These are phyloP conservation scores for Vaccinium vitisidaea DNA, from an alignment of 148 eudicot genomes.

Conservation along the genomic window DNA sequence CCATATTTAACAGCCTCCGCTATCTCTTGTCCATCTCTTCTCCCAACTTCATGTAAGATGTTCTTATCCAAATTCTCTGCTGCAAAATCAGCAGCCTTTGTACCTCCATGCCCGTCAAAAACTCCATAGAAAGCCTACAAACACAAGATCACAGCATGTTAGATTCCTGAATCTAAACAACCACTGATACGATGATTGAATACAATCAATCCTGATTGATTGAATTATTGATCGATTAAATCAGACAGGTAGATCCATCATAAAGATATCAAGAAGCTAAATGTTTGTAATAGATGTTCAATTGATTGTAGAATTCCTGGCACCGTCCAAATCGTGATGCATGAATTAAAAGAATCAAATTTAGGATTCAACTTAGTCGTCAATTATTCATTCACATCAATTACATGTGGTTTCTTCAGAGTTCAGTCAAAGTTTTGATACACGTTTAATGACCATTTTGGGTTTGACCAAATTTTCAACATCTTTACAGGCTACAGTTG, in stretches of 20 bases:
- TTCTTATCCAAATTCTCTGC: slow-evolving; percentile 44
- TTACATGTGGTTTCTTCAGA: not conserved
- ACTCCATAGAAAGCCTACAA: slow-evolving; percentile 59
- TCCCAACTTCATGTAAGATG: slow-evolving; percentile 39
- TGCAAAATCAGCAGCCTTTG: slow-evolving; percentile 64
- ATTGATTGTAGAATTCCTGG: not conserved
- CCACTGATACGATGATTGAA: not conserved
- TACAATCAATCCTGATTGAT: not conserved
- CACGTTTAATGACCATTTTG: not conserved
- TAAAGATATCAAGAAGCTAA: no score
- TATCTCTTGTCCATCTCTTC: slow-evolving; percentile 18
- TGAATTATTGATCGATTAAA: no score
- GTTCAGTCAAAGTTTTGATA: not conserved
- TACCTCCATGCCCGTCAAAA: slow-evolving; percentile 78
- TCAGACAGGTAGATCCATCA: no score
- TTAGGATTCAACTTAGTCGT: not conserved
- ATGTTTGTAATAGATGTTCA: no score
- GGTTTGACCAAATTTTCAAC: not conserved
- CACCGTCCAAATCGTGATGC: not conserved
- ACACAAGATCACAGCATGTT: not conserved
- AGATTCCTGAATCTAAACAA: not conserved
- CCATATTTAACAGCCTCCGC: slow-evolving; percentile 43
- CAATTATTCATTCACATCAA: not conserved
- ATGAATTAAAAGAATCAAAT: not conserved
- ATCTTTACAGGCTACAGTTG: not conserved